Evolutionary conservation across 805 yeast species (phyloP).

Genomic region (Candida berthetii): DNA sequence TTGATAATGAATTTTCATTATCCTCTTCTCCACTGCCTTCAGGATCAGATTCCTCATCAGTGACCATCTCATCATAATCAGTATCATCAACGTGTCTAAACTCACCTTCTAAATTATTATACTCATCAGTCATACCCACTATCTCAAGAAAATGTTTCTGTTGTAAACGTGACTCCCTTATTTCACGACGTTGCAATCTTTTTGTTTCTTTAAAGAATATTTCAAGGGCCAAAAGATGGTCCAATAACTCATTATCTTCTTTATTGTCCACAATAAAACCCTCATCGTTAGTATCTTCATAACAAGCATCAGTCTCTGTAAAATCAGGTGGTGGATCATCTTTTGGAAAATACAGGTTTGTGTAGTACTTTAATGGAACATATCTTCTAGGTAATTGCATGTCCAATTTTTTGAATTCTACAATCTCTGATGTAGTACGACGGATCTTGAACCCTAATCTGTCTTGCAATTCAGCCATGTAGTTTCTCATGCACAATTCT

Average conservation of each 20-base stretch:
- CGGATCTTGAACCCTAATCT: too few relatives aligned
- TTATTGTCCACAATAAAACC: constrained; percentile 5
- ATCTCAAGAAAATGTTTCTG: background rate
- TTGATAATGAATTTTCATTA: background rate
- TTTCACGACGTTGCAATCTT: background rate
- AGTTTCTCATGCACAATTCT: too few relatives aligned
- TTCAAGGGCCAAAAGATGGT: constrained; percentile 8
- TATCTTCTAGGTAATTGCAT: background rate
- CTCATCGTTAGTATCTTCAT: background rate
- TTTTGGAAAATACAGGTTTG: background rate
- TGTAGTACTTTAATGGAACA: background rate
- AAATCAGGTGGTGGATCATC: background rate
- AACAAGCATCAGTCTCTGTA: background rate
- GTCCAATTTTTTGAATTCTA: too few relatives aligned
- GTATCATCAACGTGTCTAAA: background rate
- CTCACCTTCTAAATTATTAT: too few relatives aligned
- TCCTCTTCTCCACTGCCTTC: background rate
- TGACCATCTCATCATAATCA: background rate
- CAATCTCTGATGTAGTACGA: too few relatives aligned
- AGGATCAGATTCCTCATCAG: background rate
- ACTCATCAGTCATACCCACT: background rate
- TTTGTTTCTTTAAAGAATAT: constrained; percentile 7
- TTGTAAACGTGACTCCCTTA: background rate
- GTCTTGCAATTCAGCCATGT: too few relatives aligned
- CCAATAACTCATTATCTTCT: constrained; percentile 4